These are phyloP conservation scores for Erythrophleum ivorense DNA, from an alignment of 331 rosid genomes.

Conservation along the genomic window DNA sequence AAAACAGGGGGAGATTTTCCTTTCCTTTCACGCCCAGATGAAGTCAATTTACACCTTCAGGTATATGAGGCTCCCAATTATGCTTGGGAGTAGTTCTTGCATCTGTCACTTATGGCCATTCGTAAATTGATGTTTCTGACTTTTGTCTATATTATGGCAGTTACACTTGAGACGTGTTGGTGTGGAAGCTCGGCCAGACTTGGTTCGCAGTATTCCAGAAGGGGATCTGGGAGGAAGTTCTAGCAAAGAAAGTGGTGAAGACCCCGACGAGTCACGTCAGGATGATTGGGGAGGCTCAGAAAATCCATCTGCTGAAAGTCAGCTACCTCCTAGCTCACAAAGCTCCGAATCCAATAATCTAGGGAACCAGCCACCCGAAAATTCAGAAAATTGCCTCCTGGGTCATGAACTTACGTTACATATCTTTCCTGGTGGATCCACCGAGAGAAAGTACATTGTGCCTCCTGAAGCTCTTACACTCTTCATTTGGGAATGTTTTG, in stretches of 20 bases:
- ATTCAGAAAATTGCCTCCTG: conserved; percentile 44
- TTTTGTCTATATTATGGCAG: conserved; percentile 48
- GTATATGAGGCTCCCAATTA: conserved; percentile 43
- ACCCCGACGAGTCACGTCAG: conserved; percentile 57
- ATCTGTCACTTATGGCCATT: neutral
- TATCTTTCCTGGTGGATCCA: conserved; percentile 40
- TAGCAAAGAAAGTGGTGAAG: conserved; percentile 61
- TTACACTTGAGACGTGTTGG: conserved; percentile 95
- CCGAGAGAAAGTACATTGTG: conserved; percentile 33
- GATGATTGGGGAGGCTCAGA: conserved; percentile 53
- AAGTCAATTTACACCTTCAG: conserved; percentile 98
- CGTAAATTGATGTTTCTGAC: conserved; percentile 28
- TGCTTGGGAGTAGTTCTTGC: neutral
- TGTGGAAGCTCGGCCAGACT: conserved; percentile 80
- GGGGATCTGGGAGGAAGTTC: conserved; percentile 80
- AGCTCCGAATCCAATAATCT: conserved; percentile 66
- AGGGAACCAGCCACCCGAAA: conserved; percentile 56
- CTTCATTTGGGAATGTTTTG: conserved; percentile 45
- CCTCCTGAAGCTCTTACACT: conserved; percentile 44
- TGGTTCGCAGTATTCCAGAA: conserved; percentile 61
- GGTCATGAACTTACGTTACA: conserved; percentile 40
- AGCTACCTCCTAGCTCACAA: conserved; percentile 61
- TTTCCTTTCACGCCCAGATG: conserved; percentile 96
- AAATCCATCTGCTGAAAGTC: conserved; percentile 57
- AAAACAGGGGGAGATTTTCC: conserved; percentile 97